Conservation (phyloP, 1,284 basidiomycete species). For the Sporisorium exsertum region DNA sequence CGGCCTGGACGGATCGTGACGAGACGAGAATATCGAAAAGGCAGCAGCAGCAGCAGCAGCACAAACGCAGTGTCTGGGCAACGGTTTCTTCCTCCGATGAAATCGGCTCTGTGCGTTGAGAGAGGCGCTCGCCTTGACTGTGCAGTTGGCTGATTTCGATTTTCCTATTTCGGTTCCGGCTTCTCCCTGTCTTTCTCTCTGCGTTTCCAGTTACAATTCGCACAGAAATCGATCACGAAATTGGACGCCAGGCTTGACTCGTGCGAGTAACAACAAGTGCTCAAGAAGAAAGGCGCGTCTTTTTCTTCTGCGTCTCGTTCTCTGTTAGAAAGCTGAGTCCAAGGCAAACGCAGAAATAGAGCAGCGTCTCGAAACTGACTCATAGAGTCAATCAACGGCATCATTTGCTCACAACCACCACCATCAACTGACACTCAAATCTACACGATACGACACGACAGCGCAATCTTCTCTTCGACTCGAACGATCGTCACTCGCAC, state of each 20-base stretch:
- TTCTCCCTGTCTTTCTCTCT: conserved; percentile 14
- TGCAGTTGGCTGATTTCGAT: background rate
- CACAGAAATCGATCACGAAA: conserved; percentile 30
- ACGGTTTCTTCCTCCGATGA: background rate
- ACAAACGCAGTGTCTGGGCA: no score
- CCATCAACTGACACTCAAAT: background rate
- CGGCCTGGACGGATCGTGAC: conserved; percentile 3
- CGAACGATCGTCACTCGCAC: background rate
- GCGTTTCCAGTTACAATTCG: background rate
- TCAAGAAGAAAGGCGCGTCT: conserved; percentile 73
- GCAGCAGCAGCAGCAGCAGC: background rate
- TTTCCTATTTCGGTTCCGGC: conserved; percentile 35
- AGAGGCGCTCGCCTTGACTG: background rate
- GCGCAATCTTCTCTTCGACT: background rate
- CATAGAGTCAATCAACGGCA: background rate
- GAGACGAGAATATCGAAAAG: conserved; percentile 9
- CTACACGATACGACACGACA: background rate
- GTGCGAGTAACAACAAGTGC: conserved; percentile 18
- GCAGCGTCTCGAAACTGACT: background rate
- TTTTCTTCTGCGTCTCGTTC: background rate
- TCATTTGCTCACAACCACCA: conserved; percentile 4
- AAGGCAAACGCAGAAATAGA: background rate
- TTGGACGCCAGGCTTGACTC: background rate
- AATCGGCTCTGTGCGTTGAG: background rate
- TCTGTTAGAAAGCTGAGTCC: conserved; percentile 19